Conservation (phyloP, 2,329 filamentous ascomycete species). For the Neurospora sp. region DNA sequence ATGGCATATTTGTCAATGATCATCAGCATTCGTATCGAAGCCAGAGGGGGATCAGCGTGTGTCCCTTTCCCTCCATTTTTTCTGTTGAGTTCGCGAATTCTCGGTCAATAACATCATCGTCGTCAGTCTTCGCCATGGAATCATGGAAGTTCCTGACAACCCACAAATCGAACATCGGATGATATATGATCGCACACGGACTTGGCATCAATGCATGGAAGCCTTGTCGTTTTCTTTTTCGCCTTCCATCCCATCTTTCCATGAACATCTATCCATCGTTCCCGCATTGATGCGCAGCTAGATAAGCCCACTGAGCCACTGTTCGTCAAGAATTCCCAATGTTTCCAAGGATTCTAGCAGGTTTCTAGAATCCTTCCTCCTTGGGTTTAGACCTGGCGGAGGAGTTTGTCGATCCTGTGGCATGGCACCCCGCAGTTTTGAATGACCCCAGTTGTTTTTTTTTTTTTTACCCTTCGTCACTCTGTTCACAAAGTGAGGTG, state of each 20-base stretch:
- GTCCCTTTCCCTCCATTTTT: background rate
- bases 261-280: background rate
- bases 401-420: background rate
- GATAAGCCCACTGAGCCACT: background rate
- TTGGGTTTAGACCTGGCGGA: background rate
- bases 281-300: background rate
- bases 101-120: background rate
- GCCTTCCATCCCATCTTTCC: background rate
- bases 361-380: background rate
- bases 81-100: background rate
- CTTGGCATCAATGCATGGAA: background rate
- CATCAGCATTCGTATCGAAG: background rate
- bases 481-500: background rate
- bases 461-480: background rate
- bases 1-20: background rate
- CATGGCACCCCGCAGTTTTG: background rate
- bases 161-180: background rate
- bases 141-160: background rate
- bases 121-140: background rate
- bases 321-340: background rate
- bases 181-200: background rate
- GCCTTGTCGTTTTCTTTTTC: background rate
- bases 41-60: background rate
- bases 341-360: background rate
- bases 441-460: background rate